Conservation (phyloP, 2,329 filamentous ascomycete species). For the Teratosphaeria zuluensis region DNA sequence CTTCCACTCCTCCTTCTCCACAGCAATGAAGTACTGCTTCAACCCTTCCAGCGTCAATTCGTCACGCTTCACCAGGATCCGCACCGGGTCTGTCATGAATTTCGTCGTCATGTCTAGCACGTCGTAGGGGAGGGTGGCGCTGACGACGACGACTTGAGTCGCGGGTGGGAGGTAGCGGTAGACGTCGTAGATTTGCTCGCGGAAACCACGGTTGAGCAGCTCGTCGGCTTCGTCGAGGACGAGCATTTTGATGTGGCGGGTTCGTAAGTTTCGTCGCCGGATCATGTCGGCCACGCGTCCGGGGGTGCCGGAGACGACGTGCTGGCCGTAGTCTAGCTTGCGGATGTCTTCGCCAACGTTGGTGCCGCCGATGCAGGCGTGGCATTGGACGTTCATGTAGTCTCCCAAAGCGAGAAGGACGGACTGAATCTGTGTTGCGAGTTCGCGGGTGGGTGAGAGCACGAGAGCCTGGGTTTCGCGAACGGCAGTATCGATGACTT, state of each 20-base stretch:
- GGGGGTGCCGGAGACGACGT: conserved; percentile 96
- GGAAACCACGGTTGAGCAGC: conserved; percentile 84
- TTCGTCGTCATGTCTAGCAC: conserved; percentile 99
- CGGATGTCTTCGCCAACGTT: conserved; percentile 97
- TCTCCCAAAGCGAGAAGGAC: conserved; percentile 99
- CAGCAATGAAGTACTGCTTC: conserved; percentile 98
- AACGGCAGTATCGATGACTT: conserved; percentile 92
- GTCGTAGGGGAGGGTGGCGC: conserved; percentile 92
- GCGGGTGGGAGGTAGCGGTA: conserved; percentile 94
- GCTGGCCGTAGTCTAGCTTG: conserved; percentile 94
- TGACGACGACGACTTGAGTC: conserved; percentile 97
- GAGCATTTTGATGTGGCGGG: conserved; percentile 68
- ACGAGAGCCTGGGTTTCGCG: conserved; percentile 98
- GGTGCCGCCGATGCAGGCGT: conserved; percentile 95
- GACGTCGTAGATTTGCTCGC: conserved; percentile 98
- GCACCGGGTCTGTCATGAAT: conserved; percentile 97
- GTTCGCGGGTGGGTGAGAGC: conserved; percentile 87
- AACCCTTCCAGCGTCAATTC: conserved; percentile 94
- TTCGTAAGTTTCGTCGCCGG: conserved; percentile 61
- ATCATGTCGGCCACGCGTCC: conserved; percentile 87
- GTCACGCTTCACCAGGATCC: conserved; percentile 96
- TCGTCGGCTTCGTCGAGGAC: conserved; percentile 70
- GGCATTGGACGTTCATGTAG: conserved; percentile 99
- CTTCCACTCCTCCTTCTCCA: conserved; percentile 99
- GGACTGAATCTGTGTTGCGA: conserved; percentile 96